Percentiles rank a stretch among this genome's conserved stretches.
phyloP scores from a whole-genome alignment of 768 basidiomycete species.

The Cystobasidium tubakii region DNA sequence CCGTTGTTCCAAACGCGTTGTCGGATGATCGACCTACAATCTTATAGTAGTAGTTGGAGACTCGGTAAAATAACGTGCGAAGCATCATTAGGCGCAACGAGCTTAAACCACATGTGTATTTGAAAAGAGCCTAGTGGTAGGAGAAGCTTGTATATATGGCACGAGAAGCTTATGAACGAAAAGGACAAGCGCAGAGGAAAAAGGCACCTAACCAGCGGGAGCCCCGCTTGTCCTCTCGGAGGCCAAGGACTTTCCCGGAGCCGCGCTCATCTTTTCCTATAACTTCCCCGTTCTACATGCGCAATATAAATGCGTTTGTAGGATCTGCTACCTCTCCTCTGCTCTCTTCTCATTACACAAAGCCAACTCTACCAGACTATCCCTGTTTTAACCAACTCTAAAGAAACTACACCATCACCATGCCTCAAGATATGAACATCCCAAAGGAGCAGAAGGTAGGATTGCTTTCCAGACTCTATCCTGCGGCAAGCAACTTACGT shows the following conservation, averaged over 20 bases:
- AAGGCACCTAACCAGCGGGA: neutral
- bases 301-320: neutral
- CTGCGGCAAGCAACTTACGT: neutral
- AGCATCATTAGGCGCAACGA: too few relatives aligned
- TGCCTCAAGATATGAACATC: constrained; percentile 36
- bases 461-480: neutral
- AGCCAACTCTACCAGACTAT: neutral
- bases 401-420: neutral
- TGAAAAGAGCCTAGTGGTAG: too few relatives aligned
- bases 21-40: too few relatives aligned
- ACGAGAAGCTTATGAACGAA: neutral
- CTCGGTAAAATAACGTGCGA: too few relatives aligned
- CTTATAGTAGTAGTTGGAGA: too few relatives aligned
- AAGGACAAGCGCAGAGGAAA: too few relatives aligned
- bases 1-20: too few relatives aligned
- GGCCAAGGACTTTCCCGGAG: constrained; percentile 4
- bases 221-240: neutral
- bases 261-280: neutral
- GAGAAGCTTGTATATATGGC: too few relatives aligned
- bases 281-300: neutral
- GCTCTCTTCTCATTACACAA: neutral
- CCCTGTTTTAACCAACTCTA: constrained; percentile 3
- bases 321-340: neutral
- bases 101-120: too few relatives aligned
- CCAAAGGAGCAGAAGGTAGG: constrained; percentile 35